phyloP scores from a whole-genome alignment of 2,329 filamentous ascomycete species.

The Fonsecaea pugnacius region DNA sequence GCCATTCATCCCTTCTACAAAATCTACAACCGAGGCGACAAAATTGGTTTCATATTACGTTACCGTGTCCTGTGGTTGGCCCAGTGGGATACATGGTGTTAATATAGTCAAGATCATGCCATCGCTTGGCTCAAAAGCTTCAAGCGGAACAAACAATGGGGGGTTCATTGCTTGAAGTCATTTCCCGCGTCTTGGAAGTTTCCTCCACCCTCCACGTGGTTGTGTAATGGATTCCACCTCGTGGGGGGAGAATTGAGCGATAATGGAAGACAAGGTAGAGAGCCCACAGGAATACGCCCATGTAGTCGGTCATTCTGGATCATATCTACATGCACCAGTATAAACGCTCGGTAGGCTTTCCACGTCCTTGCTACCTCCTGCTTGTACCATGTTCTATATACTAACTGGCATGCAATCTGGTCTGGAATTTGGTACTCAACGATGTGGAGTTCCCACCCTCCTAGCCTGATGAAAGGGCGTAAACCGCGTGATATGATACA shows the following conservation, averaged over 20 bases:
- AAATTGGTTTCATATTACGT: neutral
- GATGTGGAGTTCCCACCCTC: neutral
- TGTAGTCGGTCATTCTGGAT: neutral
- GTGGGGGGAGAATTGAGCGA: no score
- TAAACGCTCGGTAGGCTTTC: neutral
- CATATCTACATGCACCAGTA: no score
- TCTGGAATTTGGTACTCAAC: neutral
- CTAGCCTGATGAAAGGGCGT: neutral
- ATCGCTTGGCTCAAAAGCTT: constrained; percentile 5
- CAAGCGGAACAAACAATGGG: neutral
- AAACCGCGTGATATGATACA: neutral
- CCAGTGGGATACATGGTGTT: neutral
- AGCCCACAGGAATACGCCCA: no score
- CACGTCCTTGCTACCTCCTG: neutral
- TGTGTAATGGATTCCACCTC: no score
- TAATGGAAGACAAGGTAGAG: no score
- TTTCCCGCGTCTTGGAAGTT: no score
- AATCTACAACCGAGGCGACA: neutral
- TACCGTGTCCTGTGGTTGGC: neutral
- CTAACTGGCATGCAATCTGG: neutral
- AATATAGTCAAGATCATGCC: constrained; percentile 4
- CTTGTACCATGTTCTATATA: neutral
- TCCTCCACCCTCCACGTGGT: no score
- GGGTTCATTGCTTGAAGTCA: neutral
- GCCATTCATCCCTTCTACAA: neutral